phyloP scores from a whole-genome alignment of 176 grass and related monocot species.

The Zizania latifolia region DNA sequence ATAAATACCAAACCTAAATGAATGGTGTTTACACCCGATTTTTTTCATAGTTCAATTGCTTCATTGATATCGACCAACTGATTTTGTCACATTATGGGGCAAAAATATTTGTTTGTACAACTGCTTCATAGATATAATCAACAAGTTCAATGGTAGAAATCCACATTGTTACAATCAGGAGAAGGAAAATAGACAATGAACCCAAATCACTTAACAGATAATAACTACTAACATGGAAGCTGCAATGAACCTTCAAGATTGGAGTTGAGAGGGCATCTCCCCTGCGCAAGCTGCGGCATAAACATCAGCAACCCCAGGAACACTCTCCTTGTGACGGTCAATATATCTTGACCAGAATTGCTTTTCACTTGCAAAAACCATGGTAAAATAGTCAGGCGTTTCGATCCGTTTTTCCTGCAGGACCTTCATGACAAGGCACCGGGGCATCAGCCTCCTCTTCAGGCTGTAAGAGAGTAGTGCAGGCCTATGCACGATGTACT shows the following conservation, averaged over 20 bases:
- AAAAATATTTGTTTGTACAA: background rate
- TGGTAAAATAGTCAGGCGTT: background rate
- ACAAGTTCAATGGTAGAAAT: background rate
- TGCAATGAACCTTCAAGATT: background rate
- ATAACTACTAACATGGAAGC: background rate
- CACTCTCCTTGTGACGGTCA: slow-evolving; percentile 14
- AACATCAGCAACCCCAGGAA: slow-evolving; percentile 29
- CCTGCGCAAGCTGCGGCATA: slow-evolving; percentile 32
- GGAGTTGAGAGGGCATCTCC: background rate
- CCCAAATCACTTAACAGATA: background rate
- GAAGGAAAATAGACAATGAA: background rate
- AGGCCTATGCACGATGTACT: slow-evolving; percentile 24
- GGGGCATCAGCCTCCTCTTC: slow-evolving; percentile 23
- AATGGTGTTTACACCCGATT: background rate
- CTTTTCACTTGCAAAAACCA: background rate
- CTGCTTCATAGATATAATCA: background rate
- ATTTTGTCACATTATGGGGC: background rate
- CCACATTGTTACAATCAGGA: background rate
- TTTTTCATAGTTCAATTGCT: background rate
- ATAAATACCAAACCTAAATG: background rate
- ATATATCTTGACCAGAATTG: slow-evolving; percentile 7
- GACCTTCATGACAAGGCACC: slow-evolving; percentile 21
- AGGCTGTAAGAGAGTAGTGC: slow-evolving; percentile 32
- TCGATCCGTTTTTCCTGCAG: slow-evolving; percentile 36
- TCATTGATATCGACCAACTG: background rate